These are phyloP conservation scores for Sugiyamaella boreocaroliniensis DNA, from an alignment of 805 yeast species.

Conservation along the genomic window DNA sequence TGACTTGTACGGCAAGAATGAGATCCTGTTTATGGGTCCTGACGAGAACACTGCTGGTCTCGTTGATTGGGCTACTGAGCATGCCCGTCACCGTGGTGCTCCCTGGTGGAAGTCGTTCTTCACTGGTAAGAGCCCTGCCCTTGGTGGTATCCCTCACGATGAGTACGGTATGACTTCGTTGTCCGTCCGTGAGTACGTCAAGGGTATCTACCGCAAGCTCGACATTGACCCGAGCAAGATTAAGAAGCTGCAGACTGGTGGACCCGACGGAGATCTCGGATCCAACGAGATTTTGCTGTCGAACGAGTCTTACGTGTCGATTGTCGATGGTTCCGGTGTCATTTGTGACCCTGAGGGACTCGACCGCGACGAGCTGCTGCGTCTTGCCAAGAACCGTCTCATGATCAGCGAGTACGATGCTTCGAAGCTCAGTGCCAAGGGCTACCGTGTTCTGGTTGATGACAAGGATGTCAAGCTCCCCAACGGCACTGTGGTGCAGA, in stretches of 20 bases:
- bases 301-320: slow-evolving; percentile 75
- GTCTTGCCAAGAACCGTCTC: slow-evolving; percentile 70
- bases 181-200: slow-evolving; percentile 86
- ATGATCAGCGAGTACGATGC: slow-evolving; percentile 67
- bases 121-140: slow-evolving; percentile 85
- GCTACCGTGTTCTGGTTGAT: slow-evolving; percentile 79
- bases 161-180: slow-evolving; percentile 96
- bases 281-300: slow-evolving; percentile 90
- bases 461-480: slow-evolving; percentile 77
- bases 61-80: slow-evolving; percentile 96
- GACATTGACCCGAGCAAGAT: slow-evolving; percentile 52
- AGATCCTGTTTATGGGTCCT: slow-evolving; percentile 96
- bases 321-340: slow-evolving; percentile 96
- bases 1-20: slow-evolving; percentile 76
- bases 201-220: slow-evolving; percentile 76
- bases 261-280: slow-evolving; percentile 98
- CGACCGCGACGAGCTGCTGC: slow-evolving; percentile 66
- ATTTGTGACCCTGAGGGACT: slow-evolving; percentile 87
- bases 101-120: slow-evolving; percentile 98
- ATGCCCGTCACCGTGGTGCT: slow-evolving; percentile 87
- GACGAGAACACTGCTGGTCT: slow-evolving; percentile 96
- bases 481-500: slow-evolving; percentile 62
- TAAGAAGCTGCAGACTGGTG: slow-evolving; percentile 91
- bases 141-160: slow-evolving; percentile 98
- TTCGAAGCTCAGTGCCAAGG: slow-evolving; percentile 59